Evolutionary conservation across 2,329 filamentous ascomycete species (phyloP), one percentile per base, ranked within the genome.

Genomic region (Pseudocercospora ulei): DNA sequence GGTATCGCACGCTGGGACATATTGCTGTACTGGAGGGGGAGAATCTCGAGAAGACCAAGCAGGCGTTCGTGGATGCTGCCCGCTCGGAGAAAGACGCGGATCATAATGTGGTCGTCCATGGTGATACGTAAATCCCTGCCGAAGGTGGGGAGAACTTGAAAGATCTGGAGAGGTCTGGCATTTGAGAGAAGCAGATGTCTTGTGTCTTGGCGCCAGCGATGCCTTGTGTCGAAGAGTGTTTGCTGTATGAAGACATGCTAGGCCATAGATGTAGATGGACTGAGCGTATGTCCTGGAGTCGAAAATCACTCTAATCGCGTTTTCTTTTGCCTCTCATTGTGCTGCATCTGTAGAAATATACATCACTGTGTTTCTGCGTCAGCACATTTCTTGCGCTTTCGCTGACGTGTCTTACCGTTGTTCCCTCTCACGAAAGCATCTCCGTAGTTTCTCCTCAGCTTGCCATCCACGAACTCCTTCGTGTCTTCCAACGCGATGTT

Each of bases 401-500:
- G n/a, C n/a, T n/a, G n/a, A n/a, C n/a, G n/a, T 33, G 8, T 44
- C 53, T 37, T 51, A 92, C 88, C 88, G 58, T 96, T 96, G 66
- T 96, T 96, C 53, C 88, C 88, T 62, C 88, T 75, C 41, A 96
- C 82, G 62, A 96, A 96, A 3, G 88, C 85, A 69, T 96, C 88
- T 5, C 88, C 88, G 60, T 94, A 95, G 38, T 75, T 82, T 55
- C 83, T 75, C 55, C 82, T 75, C 64, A 88, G 76, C 49, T 78
- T 75, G 26, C 87, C 88, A 57, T 93, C 81, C 52, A 95, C 81
- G 54, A 80, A 86, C 65, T 98, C 90, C 50, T 84, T 80, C 12
- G 86, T 93, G 66, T 94, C 90, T 64, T 98, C 90, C 18, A 98
- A 75, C 7, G 90, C 88, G 61, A 98, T 95, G 67, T 98, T 98